phyloP scores from a whole-genome alignment of 2,329 filamentous ascomycete species.

The Plectosphaerella sp. region DNA sequence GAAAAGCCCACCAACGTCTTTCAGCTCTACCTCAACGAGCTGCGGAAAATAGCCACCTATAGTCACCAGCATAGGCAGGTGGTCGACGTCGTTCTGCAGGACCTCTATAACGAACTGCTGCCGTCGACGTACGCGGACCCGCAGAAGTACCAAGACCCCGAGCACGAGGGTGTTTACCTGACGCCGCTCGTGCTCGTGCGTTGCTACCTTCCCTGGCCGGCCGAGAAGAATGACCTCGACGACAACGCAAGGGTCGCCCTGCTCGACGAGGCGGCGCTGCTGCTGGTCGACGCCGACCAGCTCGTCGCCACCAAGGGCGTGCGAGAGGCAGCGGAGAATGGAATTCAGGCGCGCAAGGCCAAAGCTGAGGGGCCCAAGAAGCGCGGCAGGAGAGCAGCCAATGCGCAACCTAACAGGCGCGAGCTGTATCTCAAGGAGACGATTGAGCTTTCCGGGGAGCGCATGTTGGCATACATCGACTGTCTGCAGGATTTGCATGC shows the following conservation, averaged over 20 bases:
- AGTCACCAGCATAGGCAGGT: not conserved
- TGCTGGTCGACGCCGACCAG: conserved; percentile 40
- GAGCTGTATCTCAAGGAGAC: conserved; percentile 38
- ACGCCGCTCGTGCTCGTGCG: conserved; percentile 42
- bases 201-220: conserved; percentile 63
- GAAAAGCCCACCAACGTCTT: conserved; percentile 56
- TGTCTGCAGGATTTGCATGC: conserved; percentile 1
- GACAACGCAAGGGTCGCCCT: conserved; percentile 73
- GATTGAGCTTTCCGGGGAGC: conserved; percentile 38
- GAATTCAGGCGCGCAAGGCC: conserved; percentile 42
- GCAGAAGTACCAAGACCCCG: conserved; percentile 28
- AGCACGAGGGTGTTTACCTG: conserved; percentile 29
- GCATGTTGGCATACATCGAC: conserved; percentile 25
- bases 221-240: conserved; percentile 52
- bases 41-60: not conserved
- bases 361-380: conserved; percentile 37
- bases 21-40: conserved; percentile 40
- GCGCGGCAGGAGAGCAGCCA: conserved; percentile 10
- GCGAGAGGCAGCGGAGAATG: conserved; percentile 34
- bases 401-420: conserved; percentile 20
- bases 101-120: conserved; percentile 41
- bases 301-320: conserved; percentile 26
- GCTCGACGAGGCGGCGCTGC: conserved; percentile 60
- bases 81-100: conserved; percentile 5
- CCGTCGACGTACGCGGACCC: conserved; percentile 35